Percentiles rank a stretch among this genome's conserved stretches.
Conservation (phyloP, 495 filamentous ascomycete genomes). For the Neurospora sp. region DNA sequence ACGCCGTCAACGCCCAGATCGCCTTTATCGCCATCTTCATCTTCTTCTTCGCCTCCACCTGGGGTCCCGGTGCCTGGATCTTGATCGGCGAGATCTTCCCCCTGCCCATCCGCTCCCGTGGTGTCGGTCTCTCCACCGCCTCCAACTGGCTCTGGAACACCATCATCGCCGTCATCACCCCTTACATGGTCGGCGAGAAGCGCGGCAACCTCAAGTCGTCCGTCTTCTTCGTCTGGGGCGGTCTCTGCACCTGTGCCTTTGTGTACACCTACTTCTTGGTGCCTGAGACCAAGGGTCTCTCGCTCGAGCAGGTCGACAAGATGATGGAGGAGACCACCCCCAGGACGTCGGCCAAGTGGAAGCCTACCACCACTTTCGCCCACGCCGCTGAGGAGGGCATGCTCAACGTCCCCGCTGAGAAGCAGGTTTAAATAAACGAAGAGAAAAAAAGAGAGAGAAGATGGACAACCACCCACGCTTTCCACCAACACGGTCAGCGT, state of each 20-base stretch:
- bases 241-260: conserved; percentile 53
- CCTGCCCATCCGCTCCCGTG: conserved; percentile 69
- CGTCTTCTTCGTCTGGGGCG: conserved; percentile 74
- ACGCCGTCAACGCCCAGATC: conserved; percentile 53
- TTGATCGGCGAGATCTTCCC: conserved; percentile 84
- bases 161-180: conserved; percentile 62
- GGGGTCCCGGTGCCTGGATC: conserved; percentile 75
- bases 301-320: conserved; percentile 80
- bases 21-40: conserved; percentile 79
- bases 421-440: neutral
- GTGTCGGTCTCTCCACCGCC: conserved; percentile 70
- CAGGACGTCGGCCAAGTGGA: conserved; percentile 60
- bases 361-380: conserved; percentile 59
- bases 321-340: conserved; percentile 80
- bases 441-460: neutral
- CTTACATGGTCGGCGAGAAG: conserved; percentile 61
- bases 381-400: conserved; percentile 4
- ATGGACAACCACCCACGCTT: neutral
- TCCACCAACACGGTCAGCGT: neutral
- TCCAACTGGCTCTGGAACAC: conserved; percentile 89
- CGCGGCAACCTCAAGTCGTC: conserved; percentile 58
- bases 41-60: conserved; percentile 71
- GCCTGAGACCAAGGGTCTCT: conserved; percentile 78
- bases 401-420: neutral
- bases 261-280: conserved; percentile 72